These are phyloP conservation scores for Cytospora paraplurivora DNA, from an alignment of 2,329 filamentous ascomycete genomes.

Conservation along the genomic window DNA sequence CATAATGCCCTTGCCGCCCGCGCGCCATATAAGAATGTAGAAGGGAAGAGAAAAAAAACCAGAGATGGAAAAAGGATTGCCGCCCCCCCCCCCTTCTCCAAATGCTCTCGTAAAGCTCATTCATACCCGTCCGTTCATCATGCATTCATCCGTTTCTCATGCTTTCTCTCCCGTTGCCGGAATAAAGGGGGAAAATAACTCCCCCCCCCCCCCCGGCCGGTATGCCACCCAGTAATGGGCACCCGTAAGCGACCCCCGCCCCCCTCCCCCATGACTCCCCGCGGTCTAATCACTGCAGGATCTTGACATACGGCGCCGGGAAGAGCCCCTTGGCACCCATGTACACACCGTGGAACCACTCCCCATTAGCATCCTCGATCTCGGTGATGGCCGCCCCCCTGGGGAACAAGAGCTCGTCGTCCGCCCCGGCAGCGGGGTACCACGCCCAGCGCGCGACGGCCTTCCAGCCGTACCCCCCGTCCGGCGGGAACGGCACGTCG, in stretches of 20 bases:
- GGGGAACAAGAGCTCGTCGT: slow-evolving; percentile 83
- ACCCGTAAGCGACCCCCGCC: no score
- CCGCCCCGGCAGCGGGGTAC: slow-evolving; percentile 65
- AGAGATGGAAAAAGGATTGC: not conserved
- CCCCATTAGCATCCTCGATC: slow-evolving; percentile 82
- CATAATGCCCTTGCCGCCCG: not conserved
- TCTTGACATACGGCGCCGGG: slow-evolving; percentile 72
- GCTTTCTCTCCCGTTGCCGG: slow-evolving; percentile 1
- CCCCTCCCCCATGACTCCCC: no score
- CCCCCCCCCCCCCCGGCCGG: slow-evolving; percentile 6
- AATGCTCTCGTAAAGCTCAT: slow-evolving; percentile 8
- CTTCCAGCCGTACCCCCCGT: slow-evolving; percentile 69
- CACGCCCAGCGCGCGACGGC: slow-evolving; percentile 74
- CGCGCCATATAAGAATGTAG: not conserved
- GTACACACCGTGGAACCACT: slow-evolving; percentile 89
- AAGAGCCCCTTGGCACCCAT: slow-evolving; percentile 80
- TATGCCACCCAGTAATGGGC: no score
- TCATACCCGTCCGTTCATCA: not conserved
- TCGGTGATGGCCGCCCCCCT: slow-evolving; percentile 81
- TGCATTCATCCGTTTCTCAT: slow-evolving; percentile 13
- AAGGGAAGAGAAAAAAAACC: not conserved
- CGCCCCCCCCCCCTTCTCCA: not conserved
- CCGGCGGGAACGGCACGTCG: slow-evolving; percentile 63
- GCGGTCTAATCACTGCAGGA: slow-evolving; percentile 38
- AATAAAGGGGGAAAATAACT: not conserved